phyloP scores from a whole-genome alignment of 495 filamentous ascomycete species.

The Lasiosphaeris hirsuta region DNA sequence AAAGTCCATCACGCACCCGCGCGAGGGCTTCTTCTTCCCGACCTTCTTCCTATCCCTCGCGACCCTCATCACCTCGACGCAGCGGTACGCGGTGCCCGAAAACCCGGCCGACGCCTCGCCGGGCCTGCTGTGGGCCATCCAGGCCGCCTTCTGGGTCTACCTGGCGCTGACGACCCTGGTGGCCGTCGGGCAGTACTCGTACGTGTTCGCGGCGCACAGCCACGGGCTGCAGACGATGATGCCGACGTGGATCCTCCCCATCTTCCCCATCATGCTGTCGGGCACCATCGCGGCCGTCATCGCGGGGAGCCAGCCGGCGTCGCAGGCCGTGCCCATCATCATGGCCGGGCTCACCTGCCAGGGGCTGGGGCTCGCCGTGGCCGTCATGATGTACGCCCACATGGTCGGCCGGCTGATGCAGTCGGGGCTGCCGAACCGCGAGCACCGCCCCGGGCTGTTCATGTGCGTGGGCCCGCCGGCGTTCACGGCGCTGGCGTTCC shows the following conservation, averaged over 20 bases:
- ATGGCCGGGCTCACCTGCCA: slow-evolving; percentile 51
- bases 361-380: slow-evolving; percentile 49
- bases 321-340: slow-evolving; percentile 42
- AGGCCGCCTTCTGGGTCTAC: slow-evolving; percentile 54
- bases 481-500: slow-evolving; percentile 51
- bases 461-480: slow-evolving; percentile 66
- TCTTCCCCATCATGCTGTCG: slow-evolving; percentile 54
- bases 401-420: slow-evolving; percentile 62
- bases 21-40: slow-evolving; percentile 66
- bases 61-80: slow-evolving; percentile 58
- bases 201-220: slow-evolving; percentile 44
- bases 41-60: slow-evolving; percentile 66
- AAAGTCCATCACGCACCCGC: slow-evolving; percentile 55
- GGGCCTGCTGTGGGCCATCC: slow-evolving; percentile 36
- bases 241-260: slow-evolving; percentile 57
- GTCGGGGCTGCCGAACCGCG: slow-evolving; percentile 48
- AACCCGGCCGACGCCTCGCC: slow-evolving; percentile 35
- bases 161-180: slow-evolving; percentile 41
- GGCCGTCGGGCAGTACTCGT: slow-evolving; percentile 50
- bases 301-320: slow-evolving; percentile 40
- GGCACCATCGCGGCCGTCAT: slow-evolving; percentile 51
- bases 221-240: slow-evolving; percentile 44
- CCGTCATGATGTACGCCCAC: slow-evolving; percentile 54
- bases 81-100: slow-evolving; percentile 54
- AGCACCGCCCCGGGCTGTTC: slow-evolving; percentile 61